These are phyloP conservation scores for Thraustochytrium striatum DNA, from an alignment of 352 stramenopile species.

Conservation along the genomic window DNA sequence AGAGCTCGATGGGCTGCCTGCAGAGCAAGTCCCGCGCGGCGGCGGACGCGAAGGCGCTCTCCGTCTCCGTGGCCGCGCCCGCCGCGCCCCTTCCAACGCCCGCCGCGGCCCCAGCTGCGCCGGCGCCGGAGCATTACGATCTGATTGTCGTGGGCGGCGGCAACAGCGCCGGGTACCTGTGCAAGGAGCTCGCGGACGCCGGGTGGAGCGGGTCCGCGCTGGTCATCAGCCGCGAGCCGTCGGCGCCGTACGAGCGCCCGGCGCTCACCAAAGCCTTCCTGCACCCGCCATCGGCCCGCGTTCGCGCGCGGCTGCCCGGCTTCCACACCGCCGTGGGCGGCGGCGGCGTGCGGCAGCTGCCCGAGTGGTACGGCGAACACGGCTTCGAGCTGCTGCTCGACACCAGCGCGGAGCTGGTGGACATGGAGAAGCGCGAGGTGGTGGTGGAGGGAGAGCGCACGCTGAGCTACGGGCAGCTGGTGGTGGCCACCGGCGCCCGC, in stretches of 20 bases:
- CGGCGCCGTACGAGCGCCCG: constrained; percentile 46
- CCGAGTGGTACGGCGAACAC: constrained; percentile 47
- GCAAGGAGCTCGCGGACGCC: constrained; percentile 24
- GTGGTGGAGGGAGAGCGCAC: too few relatives aligned
- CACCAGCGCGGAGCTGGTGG: constrained; percentile 3
- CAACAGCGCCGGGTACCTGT: constrained; percentile 17
- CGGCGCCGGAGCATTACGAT: constrained; percentile 26
- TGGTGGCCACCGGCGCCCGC: constrained; percentile 36
- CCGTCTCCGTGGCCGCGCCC: too few relatives aligned
- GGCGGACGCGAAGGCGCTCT: too few relatives aligned
- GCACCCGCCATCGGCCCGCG: constrained; percentile 32
- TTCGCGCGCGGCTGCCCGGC: constrained; percentile 36
- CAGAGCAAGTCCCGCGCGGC: too few relatives aligned
- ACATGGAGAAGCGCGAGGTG: not conserved
- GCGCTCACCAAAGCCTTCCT: constrained; percentile 49
- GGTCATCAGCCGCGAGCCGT: constrained; percentile 4
- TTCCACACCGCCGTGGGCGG: constrained; percentile 48
- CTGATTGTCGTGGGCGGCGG: constrained; percentile 23
- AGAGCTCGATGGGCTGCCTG: too few relatives aligned
- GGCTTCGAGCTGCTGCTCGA: constrained; percentile 19
- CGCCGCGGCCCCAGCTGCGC: too few relatives aligned
- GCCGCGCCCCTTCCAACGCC: too few relatives aligned
- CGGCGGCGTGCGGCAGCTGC: constrained; percentile 33
- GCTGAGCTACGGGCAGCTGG: constrained; percentile 38
- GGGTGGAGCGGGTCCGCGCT: not conserved